Evolutionary conservation across 2,329 filamentous ascomycete genomes (phyloP).

Genomic region (Dactylella cylindrospora): DNA sequence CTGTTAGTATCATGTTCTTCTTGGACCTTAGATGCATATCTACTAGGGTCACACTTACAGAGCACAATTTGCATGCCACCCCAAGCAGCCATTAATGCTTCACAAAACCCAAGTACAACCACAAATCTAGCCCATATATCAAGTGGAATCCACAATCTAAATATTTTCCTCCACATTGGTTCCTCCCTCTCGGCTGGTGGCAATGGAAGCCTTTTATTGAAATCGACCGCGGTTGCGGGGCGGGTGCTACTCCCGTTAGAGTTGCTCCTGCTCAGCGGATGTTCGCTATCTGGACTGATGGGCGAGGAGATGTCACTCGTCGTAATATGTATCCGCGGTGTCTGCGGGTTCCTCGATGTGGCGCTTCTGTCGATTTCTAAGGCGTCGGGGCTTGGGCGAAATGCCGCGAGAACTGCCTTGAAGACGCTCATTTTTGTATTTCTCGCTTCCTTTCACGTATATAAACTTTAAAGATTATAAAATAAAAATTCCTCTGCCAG

Average conservation of each 20-base stretch:
- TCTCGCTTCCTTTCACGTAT: neutral
- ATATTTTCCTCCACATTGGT: slow-evolving; percentile 19
- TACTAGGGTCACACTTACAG: slow-evolving; percentile 11
- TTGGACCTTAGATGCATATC: too few relatives aligned
- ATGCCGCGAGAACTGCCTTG: slow-evolving; percentile 22
- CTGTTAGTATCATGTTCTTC: too few relatives aligned
- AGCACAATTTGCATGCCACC: slow-evolving; percentile 39
- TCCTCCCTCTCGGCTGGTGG: slow-evolving; percentile 17
- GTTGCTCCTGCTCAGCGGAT: slow-evolving; percentile 4
- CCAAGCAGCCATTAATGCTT: slow-evolving; percentile 40
- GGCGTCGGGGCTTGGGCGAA: slow-evolving; percentile 25
- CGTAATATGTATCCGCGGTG: slow-evolving; percentile 16
- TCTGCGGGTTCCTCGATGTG: slow-evolving; percentile 16
- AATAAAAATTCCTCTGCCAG: slow-evolving; percentile 32
- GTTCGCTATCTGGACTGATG: slow-evolving; percentile 17
- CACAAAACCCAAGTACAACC: slow-evolving; percentile 33
- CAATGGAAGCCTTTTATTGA: slow-evolving; percentile 36
- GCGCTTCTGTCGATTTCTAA: slow-evolving; percentile 31
- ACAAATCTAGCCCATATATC: slow-evolving; percentile 36
- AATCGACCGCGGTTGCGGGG: slow-evolving; percentile 18
- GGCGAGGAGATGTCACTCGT: slow-evolving; percentile 18
- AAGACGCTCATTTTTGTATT: slow-evolving; percentile 25
- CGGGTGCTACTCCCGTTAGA: slow-evolving; percentile 11
- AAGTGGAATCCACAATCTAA: slow-evolving; percentile 26
- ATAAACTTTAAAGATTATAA: slow-evolving; percentile 1